These are phyloP conservation scores for Metschnikowia borealis DNA, from an alignment of 805 yeast species.

Conservation along the genomic window DNA sequence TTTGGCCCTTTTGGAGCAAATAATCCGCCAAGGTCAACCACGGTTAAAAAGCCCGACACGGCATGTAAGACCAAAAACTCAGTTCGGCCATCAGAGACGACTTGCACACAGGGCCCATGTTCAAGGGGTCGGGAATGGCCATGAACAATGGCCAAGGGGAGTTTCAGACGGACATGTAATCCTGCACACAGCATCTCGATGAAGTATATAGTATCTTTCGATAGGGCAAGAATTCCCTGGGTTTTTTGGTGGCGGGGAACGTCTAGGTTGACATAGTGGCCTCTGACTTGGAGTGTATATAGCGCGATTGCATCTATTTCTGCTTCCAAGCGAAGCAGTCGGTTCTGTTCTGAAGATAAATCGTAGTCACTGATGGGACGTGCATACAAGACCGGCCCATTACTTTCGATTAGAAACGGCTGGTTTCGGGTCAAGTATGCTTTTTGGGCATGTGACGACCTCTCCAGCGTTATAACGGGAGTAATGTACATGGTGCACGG, in stretches of 20 bases:
- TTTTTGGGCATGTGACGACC: constrained; percentile 1
- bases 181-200: not conserved
- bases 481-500: not conserved
- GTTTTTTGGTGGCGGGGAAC: not conserved
- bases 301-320: not conserved
- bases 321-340: not conserved
- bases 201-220: not conserved
- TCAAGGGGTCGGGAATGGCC: not conserved
- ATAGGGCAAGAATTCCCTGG: not conserved
- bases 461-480: not conserved
- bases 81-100: not conserved
- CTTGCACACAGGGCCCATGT: not conserved
- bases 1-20: not conserved
- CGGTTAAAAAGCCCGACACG: constrained; percentile 9
- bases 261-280: no score
- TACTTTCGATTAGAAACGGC: not conserved
- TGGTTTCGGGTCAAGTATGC: not conserved
- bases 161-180: not conserved
- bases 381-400: not conserved
- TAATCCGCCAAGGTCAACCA: constrained; percentile 5
- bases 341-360: not conserved
- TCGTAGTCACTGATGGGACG: constrained; percentile 1
- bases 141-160: constrained; percentile 1
- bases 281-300: not conserved
- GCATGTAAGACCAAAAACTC: constrained; percentile 4